phyloP scores from a whole-genome alignment of 345 rosid genomes.

The Eucalyptus leucophloia region DNA sequence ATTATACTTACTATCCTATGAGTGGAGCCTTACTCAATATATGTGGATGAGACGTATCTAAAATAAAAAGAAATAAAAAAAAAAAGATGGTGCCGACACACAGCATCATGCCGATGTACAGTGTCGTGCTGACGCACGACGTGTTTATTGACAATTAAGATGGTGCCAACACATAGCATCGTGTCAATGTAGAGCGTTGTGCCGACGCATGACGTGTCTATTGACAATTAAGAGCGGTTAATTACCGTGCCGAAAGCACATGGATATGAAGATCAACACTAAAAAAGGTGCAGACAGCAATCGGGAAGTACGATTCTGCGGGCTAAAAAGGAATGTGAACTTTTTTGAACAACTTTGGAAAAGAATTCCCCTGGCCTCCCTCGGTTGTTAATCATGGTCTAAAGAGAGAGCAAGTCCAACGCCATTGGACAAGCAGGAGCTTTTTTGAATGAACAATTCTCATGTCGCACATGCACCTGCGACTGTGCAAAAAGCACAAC shows the following conservation, averaged over 20 bases:
- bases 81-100: not conserved
- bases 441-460: not conserved
- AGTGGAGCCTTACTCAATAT: not conserved
- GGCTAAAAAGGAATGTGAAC: not conserved
- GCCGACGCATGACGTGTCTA: no score
- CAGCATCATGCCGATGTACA: not conserved
- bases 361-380: not conserved
- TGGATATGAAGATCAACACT: not conserved
- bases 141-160: not conserved
- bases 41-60: accelerated
- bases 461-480: not conserved
- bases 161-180: no score
- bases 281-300: not conserved
- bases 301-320: not conserved
- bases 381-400: not conserved
- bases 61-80: not conserved
- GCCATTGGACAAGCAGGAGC: not conserved
- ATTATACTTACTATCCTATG: accelerated
- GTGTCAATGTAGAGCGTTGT: accelerated
- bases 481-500: not conserved
- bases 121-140: accelerated
- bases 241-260: not conserved
- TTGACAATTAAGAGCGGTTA: not conserved
- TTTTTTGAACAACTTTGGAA: not conserved
- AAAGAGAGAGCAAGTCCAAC: not conserved